Evolutionary conservation across 1,139 yeast species (phyloP).

Genomic region (Meyerozyma carpophila): DNA sequence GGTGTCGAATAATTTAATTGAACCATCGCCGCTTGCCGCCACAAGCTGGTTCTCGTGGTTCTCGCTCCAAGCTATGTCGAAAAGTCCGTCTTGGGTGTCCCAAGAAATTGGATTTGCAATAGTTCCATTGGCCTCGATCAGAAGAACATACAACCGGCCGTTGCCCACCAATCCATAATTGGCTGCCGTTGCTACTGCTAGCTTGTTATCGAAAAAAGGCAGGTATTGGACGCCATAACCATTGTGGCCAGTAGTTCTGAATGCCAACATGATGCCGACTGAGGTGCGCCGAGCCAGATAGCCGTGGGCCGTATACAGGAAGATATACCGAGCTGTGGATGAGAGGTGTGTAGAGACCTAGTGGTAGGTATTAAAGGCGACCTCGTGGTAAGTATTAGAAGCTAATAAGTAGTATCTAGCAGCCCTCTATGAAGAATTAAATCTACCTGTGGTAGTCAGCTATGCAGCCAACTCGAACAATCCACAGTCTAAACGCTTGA

Average conservation of each 20-base stretch:
- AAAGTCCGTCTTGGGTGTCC: constrained; percentile 91
- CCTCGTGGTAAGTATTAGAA: too few species aligned
- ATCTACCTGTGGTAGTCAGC: neutral
- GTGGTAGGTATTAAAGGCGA: too few species aligned
- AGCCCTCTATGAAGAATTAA: too few species aligned
- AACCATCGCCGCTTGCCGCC: constrained; percentile 87
- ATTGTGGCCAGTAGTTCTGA: constrained; percentile 73
- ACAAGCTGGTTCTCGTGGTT: constrained; percentile 79
- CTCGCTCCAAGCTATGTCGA: constrained; percentile 89
- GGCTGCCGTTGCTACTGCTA: constrained; percentile 88
- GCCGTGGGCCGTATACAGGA: neutral
- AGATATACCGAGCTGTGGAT: neutral
- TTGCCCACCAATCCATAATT: constrained; percentile 94
- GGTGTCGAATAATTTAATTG: constrained; percentile 74
- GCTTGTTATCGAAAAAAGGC: constrained; percentile 82
- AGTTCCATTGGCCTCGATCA: constrained; percentile 61
- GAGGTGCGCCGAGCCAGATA: neutral
- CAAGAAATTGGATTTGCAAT: constrained; percentile 54
- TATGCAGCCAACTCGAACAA: constrained; percentile 14
- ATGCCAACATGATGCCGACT: constrained; percentile 54
- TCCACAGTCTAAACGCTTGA: constrained; percentile 40
- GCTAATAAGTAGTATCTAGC: too few species aligned
- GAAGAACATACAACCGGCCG: constrained; percentile 70
- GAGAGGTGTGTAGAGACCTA: too few species aligned
- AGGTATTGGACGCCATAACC: constrained; percentile 89